These are phyloP conservation scores for Loxodes magnus DNA, from an alignment of 73 alveolate genomes.

Conservation along the genomic window DNA sequence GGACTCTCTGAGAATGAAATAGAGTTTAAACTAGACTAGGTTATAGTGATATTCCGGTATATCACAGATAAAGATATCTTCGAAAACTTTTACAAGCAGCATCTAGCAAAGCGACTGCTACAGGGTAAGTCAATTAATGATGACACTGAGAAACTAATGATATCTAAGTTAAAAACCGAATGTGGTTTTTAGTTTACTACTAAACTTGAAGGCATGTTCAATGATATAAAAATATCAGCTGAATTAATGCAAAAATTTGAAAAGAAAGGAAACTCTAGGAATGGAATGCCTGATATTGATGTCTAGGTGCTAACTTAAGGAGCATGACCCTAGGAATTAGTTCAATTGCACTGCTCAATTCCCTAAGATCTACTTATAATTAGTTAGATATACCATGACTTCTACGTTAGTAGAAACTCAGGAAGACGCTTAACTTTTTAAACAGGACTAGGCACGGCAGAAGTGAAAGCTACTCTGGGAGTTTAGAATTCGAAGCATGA, in stretches of 20 bases:
- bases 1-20: slow-evolving; percentile 37
- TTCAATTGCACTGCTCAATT: too few species aligned
- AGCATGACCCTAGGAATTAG: slow-evolving; percentile 34
- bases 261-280: neutral
- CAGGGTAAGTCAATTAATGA: slow-evolving; percentile 20
- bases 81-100: slow-evolving; percentile 38
- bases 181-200: slow-evolving; percentile 49
- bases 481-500: slow-evolving; percentile 31
- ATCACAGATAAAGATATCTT: slow-evolving; percentile 47
- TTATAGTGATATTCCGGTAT: slow-evolving; percentile 39
- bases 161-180: slow-evolving; percentile 44
- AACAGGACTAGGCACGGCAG: slow-evolving; percentile 37
- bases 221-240: slow-evolving; percentile 38
- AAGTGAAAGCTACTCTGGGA: slow-evolving; percentile 31
- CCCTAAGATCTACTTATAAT: too few species aligned
- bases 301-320: slow-evolving; percentile 50
- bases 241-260: slow-evolving; percentile 36
- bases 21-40: slow-evolving; percentile 19
- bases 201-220: slow-evolving; percentile 63
- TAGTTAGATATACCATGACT: too few species aligned
- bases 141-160: slow-evolving; percentile 52
- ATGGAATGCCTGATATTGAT: slow-evolving; percentile 43
- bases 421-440: slow-evolving; percentile 49
- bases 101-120: slow-evolving; percentile 38
- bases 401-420: slow-evolving; percentile 31